Percentiles rank a stretch among this genome's conserved stretches.
These are phyloP conservation scores for Lactuca saligna DNA, from an alignment of 129 eudicot genomes.

Conservation along the genomic window DNA sequence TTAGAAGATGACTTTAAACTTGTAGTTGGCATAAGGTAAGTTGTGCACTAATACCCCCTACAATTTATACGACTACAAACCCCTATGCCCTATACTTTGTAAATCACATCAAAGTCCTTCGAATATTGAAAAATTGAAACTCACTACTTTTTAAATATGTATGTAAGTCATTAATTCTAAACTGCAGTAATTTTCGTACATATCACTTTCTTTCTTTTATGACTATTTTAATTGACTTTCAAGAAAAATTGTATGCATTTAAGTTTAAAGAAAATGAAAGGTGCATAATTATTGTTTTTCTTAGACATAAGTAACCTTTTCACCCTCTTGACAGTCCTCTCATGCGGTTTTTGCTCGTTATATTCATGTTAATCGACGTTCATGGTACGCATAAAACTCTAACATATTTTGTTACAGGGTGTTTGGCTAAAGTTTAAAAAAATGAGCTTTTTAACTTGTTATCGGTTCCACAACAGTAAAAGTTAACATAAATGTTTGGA, in stretches of 20 bases:
- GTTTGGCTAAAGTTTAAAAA: too few relatives aligned
- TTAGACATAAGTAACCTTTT: neutral
- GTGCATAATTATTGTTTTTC: too few relatives aligned
- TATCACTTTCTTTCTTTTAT: neutral
- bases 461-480: too few relatives aligned
- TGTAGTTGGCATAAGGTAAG: slow-evolving; percentile 56
- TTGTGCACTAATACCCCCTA: neutral
- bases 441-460: too few relatives aligned
- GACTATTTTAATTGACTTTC: too few relatives aligned
- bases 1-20: slow-evolving; percentile 60
- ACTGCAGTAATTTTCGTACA: neutral
- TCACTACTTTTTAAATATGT: neutral
- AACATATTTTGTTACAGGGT: neutral
- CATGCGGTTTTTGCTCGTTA: slow-evolving; percentile 52
- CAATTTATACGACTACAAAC: neutral
- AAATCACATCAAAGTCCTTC: neutral
- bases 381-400: slow-evolving; percentile 36
- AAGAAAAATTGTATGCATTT: neutral
- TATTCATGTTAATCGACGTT: slow-evolving; percentile 49
- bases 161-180: neutral
- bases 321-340: slow-evolving; percentile 36
- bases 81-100: neutral
- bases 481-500: too few relatives aligned
- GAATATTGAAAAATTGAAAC: neutral
- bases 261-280: neutral